A percentile compares a stretch with the other conserved stretches of the same genome.
These are phyloP conservation scores for Cruciata laevipes DNA, from an alignment of 257 asterid species.

Conservation along the genomic window DNA sequence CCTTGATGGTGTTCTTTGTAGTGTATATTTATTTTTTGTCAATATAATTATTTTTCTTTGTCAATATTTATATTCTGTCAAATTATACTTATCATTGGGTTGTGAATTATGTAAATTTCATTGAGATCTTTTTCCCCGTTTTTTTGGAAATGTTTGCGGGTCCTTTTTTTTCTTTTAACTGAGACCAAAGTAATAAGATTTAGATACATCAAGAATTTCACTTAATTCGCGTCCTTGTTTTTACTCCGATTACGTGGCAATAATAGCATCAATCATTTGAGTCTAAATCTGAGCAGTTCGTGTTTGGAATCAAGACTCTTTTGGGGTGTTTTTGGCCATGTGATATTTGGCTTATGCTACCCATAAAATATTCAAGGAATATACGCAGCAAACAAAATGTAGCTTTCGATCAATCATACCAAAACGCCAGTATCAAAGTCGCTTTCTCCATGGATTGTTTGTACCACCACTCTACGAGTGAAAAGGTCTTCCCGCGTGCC, in stretches of 20 bases:
- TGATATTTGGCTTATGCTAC: background rate
- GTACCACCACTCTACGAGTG: background rate
- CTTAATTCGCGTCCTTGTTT: too few species aligned
- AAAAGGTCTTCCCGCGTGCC: background rate
- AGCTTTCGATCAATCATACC: background rate
- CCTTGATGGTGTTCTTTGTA: background rate
- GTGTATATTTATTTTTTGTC: background rate
- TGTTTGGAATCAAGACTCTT: background rate
- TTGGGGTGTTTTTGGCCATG: background rate
- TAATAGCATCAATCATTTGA: background rate
- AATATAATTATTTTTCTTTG: background rate
- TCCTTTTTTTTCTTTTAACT: too few species aligned
- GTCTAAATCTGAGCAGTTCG: background rate
- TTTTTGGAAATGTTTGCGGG: background rate
- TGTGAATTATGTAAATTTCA: background rate
- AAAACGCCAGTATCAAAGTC: background rate
- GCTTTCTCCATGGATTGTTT: background rate
- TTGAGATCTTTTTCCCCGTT: too few species aligned
- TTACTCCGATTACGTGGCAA: too few species aligned
- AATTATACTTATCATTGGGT: background rate
- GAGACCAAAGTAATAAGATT: too few species aligned
- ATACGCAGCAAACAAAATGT: background rate
- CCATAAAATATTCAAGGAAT: background rate
- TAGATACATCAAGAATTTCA: too few species aligned
- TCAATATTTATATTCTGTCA: too few species aligned